These are phyloP conservation scores for Rhizoctonia solani DNA, from an alignment of 1,284 basidiomycete species.

Conservation along the genomic window DNA sequence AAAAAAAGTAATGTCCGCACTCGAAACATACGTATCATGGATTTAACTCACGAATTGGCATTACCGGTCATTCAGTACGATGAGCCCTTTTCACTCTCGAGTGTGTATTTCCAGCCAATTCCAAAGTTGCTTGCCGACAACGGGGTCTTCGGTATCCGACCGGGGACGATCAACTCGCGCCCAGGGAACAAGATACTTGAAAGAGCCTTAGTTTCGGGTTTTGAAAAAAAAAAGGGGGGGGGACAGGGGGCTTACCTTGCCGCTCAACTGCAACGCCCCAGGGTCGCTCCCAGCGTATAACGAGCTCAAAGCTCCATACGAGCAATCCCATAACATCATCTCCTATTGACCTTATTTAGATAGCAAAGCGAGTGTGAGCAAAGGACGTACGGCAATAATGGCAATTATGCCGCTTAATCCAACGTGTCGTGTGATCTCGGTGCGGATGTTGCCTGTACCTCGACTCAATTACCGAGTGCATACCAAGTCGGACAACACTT, in stretches of 20 bases:
- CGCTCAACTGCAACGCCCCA: conserved; percentile 32
- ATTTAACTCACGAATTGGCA: too few species aligned
- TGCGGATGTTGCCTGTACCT: conserved; percentile 16
- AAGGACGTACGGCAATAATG: neutral
- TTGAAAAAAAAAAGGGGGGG: neutral
- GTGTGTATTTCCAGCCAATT: conserved; percentile 50
- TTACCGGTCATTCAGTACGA: too few species aligned
- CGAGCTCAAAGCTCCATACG: conserved; percentile 34
- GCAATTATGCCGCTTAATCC: neutral
- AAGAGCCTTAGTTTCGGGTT: neutral
- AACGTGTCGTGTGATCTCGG: conserved; percentile 11
- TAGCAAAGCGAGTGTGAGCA: neutral
- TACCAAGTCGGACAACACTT: neutral
- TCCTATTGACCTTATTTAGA: neutral
- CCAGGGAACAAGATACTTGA: conserved; percentile 36
- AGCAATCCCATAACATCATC: conserved; percentile 17
- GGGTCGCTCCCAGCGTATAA: conserved; percentile 35
- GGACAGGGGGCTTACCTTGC: conserved; percentile 25
- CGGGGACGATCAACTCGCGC: conserved; percentile 21
- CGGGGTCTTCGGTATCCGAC: conserved; percentile 41
- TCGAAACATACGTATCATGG: too few species aligned
- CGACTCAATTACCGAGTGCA: neutral
- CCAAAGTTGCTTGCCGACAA: conserved; percentile 48
- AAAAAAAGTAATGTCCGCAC: too few species aligned
- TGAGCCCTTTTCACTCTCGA: too few species aligned